Percentiles rank a stretch among this genome's conserved stretches.
Evolutionary conservation across 495 filamentous ascomycete species (phyloP).

Genomic region (Penicillium canescens): DNA sequence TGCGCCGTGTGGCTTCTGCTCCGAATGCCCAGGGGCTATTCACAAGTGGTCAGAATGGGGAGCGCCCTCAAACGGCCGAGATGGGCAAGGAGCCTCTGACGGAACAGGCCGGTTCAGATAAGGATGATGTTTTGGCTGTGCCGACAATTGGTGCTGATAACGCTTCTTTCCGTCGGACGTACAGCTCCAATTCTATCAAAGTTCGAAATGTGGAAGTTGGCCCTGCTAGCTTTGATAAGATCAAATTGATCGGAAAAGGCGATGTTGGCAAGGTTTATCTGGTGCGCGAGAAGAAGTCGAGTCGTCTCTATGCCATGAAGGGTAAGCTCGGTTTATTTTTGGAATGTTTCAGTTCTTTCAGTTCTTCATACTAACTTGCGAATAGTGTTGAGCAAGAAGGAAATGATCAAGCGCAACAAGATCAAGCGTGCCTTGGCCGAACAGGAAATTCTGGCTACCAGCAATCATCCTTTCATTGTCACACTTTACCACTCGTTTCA

Average conservation of each 20-base stretch:
- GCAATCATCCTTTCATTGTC: conserved; percentile 98
- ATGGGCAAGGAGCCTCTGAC: conserved; percentile 74
- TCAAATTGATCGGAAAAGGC: conserved; percentile 97
- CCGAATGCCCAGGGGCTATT: conserved; percentile 97
- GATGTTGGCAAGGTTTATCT: conserved; percentile 98
- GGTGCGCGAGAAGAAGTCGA: conserved; percentile 95
- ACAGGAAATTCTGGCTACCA: conserved; percentile 96
- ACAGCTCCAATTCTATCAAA: conserved; percentile 99
- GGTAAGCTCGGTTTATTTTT: conserved; percentile 52
- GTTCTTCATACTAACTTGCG: conserved; percentile 8
- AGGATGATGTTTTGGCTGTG: conserved; percentile 44
- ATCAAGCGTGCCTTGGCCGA: conserved; percentile 98
- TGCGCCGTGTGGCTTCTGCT: conserved; percentile 91
- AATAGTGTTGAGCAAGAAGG: conserved; percentile 95
- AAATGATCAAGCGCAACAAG: conserved; percentile 99
- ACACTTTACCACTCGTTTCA: conserved; percentile 98
- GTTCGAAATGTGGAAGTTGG: conserved; percentile 96
- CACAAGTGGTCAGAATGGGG: conserved; percentile 59
- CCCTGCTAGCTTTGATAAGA: conserved; percentile 96
- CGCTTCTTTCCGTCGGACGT: conserved; percentile 85
- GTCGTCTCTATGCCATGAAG: conserved; percentile 96
- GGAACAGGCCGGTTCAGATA: conserved; percentile 52
- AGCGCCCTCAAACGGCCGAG: conserved; percentile 78
- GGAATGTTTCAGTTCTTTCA: not conserved
- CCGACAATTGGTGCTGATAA: conserved; percentile 40